Percentiles rank a stretch among this genome's conserved stretches.
Conservation (phyloP, 2,329 filamentous ascomycete genomes). For the Diplodia scrobiculata region DNA sequence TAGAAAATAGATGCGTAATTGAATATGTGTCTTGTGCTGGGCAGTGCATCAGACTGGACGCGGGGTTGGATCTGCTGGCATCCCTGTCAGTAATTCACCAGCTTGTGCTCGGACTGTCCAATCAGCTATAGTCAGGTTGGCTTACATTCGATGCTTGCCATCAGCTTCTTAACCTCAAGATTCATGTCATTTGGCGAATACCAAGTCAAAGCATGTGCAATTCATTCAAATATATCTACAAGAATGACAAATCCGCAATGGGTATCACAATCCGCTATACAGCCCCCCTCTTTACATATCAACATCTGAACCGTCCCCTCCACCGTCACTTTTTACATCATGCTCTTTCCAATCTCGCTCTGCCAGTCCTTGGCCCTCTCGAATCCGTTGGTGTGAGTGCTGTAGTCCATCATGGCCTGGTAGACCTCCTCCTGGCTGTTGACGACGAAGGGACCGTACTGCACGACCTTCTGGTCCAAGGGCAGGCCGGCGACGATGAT, state of each 20-base stretch:
- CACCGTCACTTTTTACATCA: constrained; percentile 45
- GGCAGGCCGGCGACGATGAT: constrained; percentile 78
- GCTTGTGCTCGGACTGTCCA: too few relatives aligned
- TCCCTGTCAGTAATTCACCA: too few relatives aligned
- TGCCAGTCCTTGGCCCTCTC: constrained; percentile 59
- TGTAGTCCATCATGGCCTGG: constrained; percentile 63
- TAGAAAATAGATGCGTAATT: too few relatives aligned
- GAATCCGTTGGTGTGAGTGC: constrained; percentile 42
- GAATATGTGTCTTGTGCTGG: too few relatives aligned
- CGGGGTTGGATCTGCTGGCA: too few relatives aligned
- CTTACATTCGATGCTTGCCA: too few relatives aligned
- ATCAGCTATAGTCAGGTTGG: too few relatives aligned
- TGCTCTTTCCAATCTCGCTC: constrained; percentile 82
- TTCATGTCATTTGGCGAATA: neutral
- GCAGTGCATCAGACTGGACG: too few relatives aligned
- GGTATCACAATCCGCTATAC: constrained; percentile 4
- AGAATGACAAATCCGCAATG: neutral
- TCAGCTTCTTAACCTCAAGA: too few relatives aligned
- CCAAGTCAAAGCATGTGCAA: neutral
- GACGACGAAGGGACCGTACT: constrained; percentile 50
- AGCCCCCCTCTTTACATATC: neutral
- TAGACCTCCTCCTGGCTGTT: constrained; percentile 83
- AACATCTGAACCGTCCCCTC: neutral
- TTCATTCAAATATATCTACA: neutral
- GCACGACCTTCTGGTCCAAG: constrained; percentile 55